Base-by-base conservation (phyloP, 306 rosid genomes). In the Nissolia schottii region DNA sequence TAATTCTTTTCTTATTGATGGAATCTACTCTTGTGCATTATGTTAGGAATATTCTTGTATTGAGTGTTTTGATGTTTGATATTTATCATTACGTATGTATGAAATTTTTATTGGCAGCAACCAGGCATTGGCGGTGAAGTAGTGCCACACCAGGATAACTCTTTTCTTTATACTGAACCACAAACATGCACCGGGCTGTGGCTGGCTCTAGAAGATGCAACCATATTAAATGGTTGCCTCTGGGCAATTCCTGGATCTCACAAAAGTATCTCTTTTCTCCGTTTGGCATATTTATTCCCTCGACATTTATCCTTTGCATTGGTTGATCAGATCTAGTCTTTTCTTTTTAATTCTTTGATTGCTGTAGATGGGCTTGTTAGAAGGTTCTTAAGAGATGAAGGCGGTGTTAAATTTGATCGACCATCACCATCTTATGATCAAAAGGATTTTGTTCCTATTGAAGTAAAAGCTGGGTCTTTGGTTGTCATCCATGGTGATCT, bases 51-150 rank as follows among this genome's bases (percentile, higher is more conserved):
- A 32, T 55, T 37, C 35, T 24, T 18, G 35, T 32, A 20, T 54
- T 32, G 62, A 18, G 51, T 43, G 54, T 67, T 37, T 16, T 68
- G 72, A 73, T 67, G 37, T 35, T 13, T 25, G 53, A 37, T 56
- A 70, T 29, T 53, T 74, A 50, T 58, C 55, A 27, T 45, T 24
- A 38, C 50, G 53, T 29, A 70, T 66, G 20, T 46, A 37, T 48
- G 41, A 49, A 35, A 29, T 60, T 38, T 37, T 74, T 40, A 59
- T 76, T 77, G 56, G 79, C 95, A 89, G 98, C 98, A 94, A 94
- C 97, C 97, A 5, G 97, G 96, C 13, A 94, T 94, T 24, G 98
- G 98, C 20, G 98, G 98, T 46, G 97, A 94, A 83, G 97, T 94
- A 27, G 97, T 94, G 72, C 98, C 98, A 24, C 98, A 94, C 81